Evolutionary conservation across 208 protist species (phyloP), one percentile per base, ranked within the genome.

Genomic region (Leishmania major): DNA sequence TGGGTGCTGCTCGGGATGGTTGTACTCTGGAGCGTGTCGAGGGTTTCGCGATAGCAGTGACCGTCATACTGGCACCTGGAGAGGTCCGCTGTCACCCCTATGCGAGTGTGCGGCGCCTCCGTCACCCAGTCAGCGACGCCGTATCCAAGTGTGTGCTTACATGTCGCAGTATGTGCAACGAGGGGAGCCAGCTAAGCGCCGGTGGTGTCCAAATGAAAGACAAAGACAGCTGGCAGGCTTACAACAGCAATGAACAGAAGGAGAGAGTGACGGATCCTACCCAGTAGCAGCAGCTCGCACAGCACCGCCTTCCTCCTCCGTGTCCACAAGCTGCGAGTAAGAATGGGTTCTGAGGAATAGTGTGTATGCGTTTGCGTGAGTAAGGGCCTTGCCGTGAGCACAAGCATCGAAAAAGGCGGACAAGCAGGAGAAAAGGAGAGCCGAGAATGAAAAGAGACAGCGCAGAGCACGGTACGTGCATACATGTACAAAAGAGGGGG

Each of bases 31-130:
- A 35, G 86, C 86, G 76, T 92, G 86, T 35, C 78, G 62, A 17
- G 81, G 78, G 71, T 87, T 89, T 92, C 87, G 51, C 84, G 86
- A 35, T 92, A 92, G 80, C 88, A 88, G 62, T 53, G 71, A 31
- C 85, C 85, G 59, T 91, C 88, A 53, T 87, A 91, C 1, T 60
- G 78, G 60, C 85, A 89, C 43, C 87, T 78, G 5, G 70, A 78
- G 25, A 78, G 67, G 35, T 1, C 43, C 71, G 49, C 47, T 15
- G 11, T 47, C 11, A 43, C 69, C 43, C 35, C 40, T 15, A 6
- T 73, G 40, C 22, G 11, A 70, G 3, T 43, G 64, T 25, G 35
- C 64, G 31, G 64, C 11, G 35, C 28, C 11, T 17, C 35, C 64
- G 43, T 5, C 64, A 43, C 64, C 13, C 57, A 62, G 25, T 25